phyloP scores from a whole-genome alignment of 2,329 filamentous ascomycete species.

The Colletotrichum theobromicola region DNA sequence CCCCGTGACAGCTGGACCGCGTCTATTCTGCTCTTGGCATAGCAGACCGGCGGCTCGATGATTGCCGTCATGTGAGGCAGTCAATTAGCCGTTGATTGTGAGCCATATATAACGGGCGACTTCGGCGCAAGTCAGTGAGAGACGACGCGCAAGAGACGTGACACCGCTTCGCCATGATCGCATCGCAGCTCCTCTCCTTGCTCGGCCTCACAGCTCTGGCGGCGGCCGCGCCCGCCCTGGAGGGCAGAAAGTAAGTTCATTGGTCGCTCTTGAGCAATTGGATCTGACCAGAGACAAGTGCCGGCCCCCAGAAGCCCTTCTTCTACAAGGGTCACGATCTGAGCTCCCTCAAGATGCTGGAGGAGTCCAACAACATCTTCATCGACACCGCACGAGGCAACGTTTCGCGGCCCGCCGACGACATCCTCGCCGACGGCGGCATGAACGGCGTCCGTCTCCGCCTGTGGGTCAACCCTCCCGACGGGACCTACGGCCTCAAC shows the following conservation, averaged over 20 bases:
- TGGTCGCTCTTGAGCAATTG: neutral
- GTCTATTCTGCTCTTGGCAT: conserved; percentile 1
- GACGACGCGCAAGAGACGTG: neutral
- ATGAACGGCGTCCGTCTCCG: conserved; percentile 18
- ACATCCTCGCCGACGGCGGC: conserved; percentile 18
- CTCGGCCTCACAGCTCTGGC: conserved; percentile 8
- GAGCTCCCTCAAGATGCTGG: conserved; percentile 19
- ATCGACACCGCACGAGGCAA: conserved; percentile 13
- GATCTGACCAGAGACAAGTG: neutral
- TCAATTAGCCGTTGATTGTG: neutral
- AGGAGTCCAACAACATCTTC: conserved; percentile 11
- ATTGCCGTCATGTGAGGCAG: neutral
- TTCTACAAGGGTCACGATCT: conserved; percentile 19
- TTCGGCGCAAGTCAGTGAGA: neutral
- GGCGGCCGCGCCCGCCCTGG: neutral
- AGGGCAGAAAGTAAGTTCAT: neutral
- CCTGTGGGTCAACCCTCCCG: conserved; percentile 16
- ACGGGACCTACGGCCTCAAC: conserved; percentile 18
- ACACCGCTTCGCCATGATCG: neutral
- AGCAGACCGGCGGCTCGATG: neutral
- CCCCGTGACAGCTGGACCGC: conserved; percentile 1
- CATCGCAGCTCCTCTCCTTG: neutral
- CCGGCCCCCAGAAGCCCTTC: neutral
- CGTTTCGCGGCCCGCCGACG: conserved; percentile 6
- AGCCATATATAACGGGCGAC: neutral